phyloP scores from a whole-genome alignment of 2,329 filamentous ascomycete genomes.

The Diaporthe sp. region DNA sequence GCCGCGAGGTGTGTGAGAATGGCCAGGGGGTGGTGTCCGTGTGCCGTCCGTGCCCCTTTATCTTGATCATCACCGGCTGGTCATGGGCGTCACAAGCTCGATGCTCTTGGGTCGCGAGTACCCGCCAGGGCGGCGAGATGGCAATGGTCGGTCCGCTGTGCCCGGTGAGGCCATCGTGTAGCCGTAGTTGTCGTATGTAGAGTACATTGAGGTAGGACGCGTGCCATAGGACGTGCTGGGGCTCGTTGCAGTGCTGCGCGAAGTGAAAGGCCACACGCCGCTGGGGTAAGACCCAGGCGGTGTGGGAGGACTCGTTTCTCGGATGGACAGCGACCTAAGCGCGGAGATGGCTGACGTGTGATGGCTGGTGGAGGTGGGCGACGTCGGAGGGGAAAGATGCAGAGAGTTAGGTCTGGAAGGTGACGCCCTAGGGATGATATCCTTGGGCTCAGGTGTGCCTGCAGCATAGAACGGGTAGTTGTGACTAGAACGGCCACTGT shows the following conservation, averaged over 20 bases:
- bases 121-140: slow-evolving; percentile 66
- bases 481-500: slow-evolving; percentile 42
- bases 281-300: slow-evolving; percentile 59
- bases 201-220: slow-evolving; percentile 58
- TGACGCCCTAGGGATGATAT: slow-evolving; percentile 75
- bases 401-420: slow-evolving; percentile 72
- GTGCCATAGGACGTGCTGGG: slow-evolving; percentile 65
- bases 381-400: slow-evolving; percentile 68
- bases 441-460: slow-evolving; percentile 66
- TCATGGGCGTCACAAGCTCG: slow-evolving; percentile 73
- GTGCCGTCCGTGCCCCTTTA: slow-evolving; percentile 8
- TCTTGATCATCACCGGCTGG: slow-evolving; percentile 54
- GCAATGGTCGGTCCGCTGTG: slow-evolving; percentile 67
- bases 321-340: slow-evolving; percentile 67
- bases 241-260: slow-evolving; percentile 64
- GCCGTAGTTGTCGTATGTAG: slow-evolving; percentile 66
- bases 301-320: slow-evolving; percentile 69
- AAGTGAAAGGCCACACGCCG: slow-evolving; percentile 67
- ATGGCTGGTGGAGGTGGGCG: slow-evolving; percentile 58
- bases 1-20: slow-evolving; percentile 24
- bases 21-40: slow-evolving; percentile 10
- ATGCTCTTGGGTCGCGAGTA: slow-evolving; percentile 74
- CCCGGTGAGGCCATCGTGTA: slow-evolving; percentile 57
- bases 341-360: slow-evolving; percentile 68
- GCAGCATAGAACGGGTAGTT: slow-evolving; percentile 62